These are phyloP conservation scores for Articulospora tetracladia DNA, from an alignment of 495 filamentous ascomycete species.

Conservation along the genomic window DNA sequence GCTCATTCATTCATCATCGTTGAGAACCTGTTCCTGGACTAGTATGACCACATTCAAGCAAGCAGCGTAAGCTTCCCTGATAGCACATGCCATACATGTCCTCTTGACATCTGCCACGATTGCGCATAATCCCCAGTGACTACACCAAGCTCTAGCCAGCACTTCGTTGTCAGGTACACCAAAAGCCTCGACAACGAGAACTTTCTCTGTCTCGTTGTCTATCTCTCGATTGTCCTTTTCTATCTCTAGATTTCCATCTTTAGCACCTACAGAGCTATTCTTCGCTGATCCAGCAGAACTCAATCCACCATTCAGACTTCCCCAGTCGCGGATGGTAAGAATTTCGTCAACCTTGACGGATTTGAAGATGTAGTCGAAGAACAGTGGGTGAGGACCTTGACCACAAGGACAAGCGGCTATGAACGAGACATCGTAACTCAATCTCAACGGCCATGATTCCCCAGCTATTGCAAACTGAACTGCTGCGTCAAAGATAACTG, in stretches of 20 bases:
- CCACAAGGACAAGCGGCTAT: conserved; percentile 62
- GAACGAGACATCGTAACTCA: conserved; percentile 63
- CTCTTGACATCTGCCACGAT: conserved; percentile 59
- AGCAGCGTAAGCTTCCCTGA: conserved; percentile 67
- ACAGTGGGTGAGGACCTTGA: conserved; percentile 66
- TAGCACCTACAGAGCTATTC: conserved; percentile 13
- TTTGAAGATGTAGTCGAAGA: conserved; percentile 60
- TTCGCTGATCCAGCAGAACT: conserved; percentile 1
- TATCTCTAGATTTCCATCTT: conserved; percentile 20
- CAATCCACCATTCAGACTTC: conserved; percentile 18
- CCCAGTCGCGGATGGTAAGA: conserved; percentile 60
- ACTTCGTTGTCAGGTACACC: conserved; percentile 71
- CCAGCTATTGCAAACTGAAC: conserved; percentile 66
- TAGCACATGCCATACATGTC: conserved; percentile 69
- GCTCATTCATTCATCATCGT: neutral
- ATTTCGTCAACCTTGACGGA: conserved; percentile 54
- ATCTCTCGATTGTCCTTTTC: neutral
- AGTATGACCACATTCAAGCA: conserved; percentile 67
- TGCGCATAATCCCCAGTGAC: conserved; percentile 63
- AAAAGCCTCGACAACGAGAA: conserved; percentile 66
- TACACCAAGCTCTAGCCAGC: conserved; percentile 68
- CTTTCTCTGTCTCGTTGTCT: conserved; percentile 45
- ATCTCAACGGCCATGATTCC: conserved; percentile 56
- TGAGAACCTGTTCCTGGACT: conserved; percentile 23
- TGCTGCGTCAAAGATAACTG: conserved; percentile 54